phyloP scores from a whole-genome alignment of 441 rosid species.

The Manihot esculenta region DNA sequence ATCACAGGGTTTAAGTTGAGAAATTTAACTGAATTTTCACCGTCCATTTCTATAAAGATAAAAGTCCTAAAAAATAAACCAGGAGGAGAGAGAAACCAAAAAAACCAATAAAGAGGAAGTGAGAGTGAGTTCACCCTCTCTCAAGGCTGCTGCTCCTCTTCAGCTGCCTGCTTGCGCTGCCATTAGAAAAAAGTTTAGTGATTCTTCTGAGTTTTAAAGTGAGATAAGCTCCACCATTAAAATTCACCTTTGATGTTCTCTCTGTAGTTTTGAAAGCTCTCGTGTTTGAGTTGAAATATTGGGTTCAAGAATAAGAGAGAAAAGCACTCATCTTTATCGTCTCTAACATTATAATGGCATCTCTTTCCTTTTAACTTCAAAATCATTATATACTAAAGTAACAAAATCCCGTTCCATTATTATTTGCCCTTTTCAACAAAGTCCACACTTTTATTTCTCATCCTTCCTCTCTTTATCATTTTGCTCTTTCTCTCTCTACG shows the following conservation, averaged over 20 bases:
- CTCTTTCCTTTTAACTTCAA: conserved; percentile 13
- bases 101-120: neutral
- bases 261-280: neutral
- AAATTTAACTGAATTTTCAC: conserved; percentile 48
- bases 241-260: neutral
- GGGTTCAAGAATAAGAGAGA: neutral
- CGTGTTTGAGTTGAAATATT: neutral
- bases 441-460: conserved; percentile 28
- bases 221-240: conserved; percentile 9
- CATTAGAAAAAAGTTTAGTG: conserved; percentile 19
- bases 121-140: conserved; percentile 22
- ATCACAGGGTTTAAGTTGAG: conserved; percentile 6
- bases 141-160: conserved; percentile 20
- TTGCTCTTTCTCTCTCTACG: neutral
- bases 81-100: conserved; percentile 6
- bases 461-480: neutral
- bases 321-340: conserved; percentile 2
- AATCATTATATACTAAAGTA: conserved; percentile 22
- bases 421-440: conserved; percentile 31
- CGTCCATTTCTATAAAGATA: conserved; percentile 42
- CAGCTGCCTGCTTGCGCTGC: conserved; percentile 20
- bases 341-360: neutral
- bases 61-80: conserved; percentile 18
- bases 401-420: conserved; percentile 29
- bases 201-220: conserved; percentile 9